Evolutionary conservation across 2,329 filamentous ascomycete species (phyloP).

Genomic region (Fusarium haematococcum): DNA sequence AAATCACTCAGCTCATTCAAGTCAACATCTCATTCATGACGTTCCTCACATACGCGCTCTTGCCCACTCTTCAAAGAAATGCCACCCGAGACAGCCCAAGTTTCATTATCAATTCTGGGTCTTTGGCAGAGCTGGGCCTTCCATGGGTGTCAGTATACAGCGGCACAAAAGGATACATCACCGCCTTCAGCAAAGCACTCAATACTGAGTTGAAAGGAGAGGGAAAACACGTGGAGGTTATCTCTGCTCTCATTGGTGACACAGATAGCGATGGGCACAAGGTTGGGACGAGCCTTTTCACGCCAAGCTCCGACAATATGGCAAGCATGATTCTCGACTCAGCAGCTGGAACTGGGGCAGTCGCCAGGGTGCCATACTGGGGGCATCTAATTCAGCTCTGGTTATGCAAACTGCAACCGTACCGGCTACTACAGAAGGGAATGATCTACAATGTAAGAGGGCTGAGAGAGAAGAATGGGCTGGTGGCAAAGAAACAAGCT

Average conservation of each 20-base stretch:
- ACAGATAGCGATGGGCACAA: constrained; percentile 6
- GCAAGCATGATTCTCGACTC: neutral
- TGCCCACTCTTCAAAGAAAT: neutral
- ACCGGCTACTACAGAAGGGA: neutral
- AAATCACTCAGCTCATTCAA: constrained; percentile 4
- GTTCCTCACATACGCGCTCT: neutral
- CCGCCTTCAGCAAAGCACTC: constrained; percentile 4
- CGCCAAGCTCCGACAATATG: neutral
- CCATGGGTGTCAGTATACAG: constrained; percentile 4
- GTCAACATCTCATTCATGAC: constrained; percentile 11
- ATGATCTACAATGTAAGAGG: neutral
- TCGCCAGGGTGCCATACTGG: neutral
- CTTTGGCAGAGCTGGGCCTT: constrained; percentile 5
- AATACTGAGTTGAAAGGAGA: constrained; percentile 1
- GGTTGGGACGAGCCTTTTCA: constrained; percentile 4
- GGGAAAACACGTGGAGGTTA: neutral
- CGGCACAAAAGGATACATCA: constrained; percentile 10
- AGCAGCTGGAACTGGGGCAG: neutral
- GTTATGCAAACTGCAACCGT: neutral
- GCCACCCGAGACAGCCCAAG: neutral
- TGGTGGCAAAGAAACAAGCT: neutral
- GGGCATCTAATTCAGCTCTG: neutral
- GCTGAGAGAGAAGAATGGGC: constrained; percentile 3
- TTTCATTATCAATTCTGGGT: constrained; percentile 7
- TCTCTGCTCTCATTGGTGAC: constrained; percentile 4